Base-by-base conservation (phyloP, 139 green algal species). In the Coelastrella sp. region DNA sequence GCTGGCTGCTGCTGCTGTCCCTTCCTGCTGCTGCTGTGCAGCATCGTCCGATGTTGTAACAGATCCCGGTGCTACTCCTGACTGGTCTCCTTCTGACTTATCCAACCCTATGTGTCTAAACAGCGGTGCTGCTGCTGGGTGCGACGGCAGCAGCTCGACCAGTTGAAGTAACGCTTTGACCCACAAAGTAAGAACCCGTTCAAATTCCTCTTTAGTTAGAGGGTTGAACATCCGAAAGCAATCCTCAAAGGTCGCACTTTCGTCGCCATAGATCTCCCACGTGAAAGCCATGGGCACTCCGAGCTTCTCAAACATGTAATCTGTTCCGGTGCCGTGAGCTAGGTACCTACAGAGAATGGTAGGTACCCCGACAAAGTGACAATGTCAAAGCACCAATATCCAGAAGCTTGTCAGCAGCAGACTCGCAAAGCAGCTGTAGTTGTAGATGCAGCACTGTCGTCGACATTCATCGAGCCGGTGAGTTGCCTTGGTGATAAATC, bases 181-280 rank as follows among this genome's bases (percentile, higher is more conserved):
- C 96, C 96, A 98, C 7, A 89, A 58, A 13, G 79, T 81, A 6
- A 95, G 89, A 7, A 94, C 77, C 20, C 23, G 89, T 4, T 97
- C 83, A 60, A 97, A 91, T 3, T 14, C 71, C 16, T 93, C 32
- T 65, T 91, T 74, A 0, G 84, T 93, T 7, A 97, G 57, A 3
- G 98, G 98, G 94, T 99, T 99, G 94, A 99, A 99, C 96, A 99
- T 99, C 20, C 94, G 90, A 94, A 99, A 99, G 92, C 98, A 99
- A 87, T 99, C 98, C 17, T 97, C 80, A 80, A 96, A 98, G 22
- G 93, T 73, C 17, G 97, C 98, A 0, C 91, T 83, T 4, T 94
- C 59, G 86, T 99, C 98, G 3, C 98, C 98, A 74, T 98, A 99
- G 65, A 99, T 98, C 95, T 99, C 98, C 97, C 97, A 99, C 0